These are phyloP conservation scores for Shiraia bambusicola DNA, from an alignment of 2,329 filamentous ascomycete species.

Conservation along the genomic window DNA sequence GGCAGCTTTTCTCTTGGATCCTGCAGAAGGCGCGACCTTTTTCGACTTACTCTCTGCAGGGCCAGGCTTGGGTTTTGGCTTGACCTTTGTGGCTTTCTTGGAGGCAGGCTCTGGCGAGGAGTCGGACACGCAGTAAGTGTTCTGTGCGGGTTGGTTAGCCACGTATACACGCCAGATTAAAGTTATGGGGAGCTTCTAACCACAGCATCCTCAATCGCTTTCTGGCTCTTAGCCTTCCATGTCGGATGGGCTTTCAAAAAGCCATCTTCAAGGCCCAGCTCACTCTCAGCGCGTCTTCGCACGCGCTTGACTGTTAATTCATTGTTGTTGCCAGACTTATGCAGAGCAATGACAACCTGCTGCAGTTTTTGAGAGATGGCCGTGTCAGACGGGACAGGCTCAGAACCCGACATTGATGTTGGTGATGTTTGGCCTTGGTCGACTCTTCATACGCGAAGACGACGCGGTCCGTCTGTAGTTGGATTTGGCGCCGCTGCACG, in stretches of 20 bases:
- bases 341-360: slow-evolving; percentile 44
- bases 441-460: slow-evolving; percentile 5
- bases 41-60: slow-evolving; percentile 27
- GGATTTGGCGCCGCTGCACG: slow-evolving; percentile 17
- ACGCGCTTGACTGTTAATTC: slow-evolving; percentile 61
- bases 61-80: slow-evolving; percentile 23
- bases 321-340: slow-evolving; percentile 48
- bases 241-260: slow-evolving; percentile 56
- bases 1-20: slow-evolving; percentile 37
- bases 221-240: slow-evolving; percentile 59
- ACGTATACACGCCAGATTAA: not conserved
- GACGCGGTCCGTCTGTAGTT: slow-evolving; percentile 7
- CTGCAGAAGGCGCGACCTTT: slow-evolving; percentile 14
- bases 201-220: slow-evolving; percentile 31
- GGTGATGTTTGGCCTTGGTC: slow-evolving; percentile 9
- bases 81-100: slow-evolving; percentile 14
- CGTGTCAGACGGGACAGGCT: slow-evolving; percentile 37
- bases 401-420: slow-evolving; percentile 37
- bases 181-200: slow-evolving; percentile 19
- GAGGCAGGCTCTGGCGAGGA: slow-evolving; percentile 19
- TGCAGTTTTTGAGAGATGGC: slow-evolving; percentile 45
- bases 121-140: slow-evolving; percentile 32
- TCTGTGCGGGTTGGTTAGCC: slow-evolving; percentile 17
- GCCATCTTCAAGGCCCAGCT: slow-evolving; percentile 53
- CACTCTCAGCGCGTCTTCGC: slow-evolving; percentile 54